Base-by-base conservation (phyloP, 352 stramenopile genomes). In the Blastocystis sp. region DNA sequence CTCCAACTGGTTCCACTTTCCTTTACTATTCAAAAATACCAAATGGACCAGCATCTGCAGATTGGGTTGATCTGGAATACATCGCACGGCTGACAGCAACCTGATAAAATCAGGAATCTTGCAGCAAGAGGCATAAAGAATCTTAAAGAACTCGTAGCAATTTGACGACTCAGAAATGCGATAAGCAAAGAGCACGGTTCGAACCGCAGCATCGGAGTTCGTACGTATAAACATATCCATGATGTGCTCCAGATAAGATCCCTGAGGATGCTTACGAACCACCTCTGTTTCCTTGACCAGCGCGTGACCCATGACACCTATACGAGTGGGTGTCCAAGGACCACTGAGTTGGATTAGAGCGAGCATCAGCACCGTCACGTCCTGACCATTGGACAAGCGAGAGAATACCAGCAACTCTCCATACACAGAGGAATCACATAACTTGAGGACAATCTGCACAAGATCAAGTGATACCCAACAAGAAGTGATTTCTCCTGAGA, bases 401-500 rank as follows among this genome's bases (percentile, higher is more conserved):
- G 37, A 26, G n/a, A 23, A n/a, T 34, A 23, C 15, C n/a, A 80
- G 45, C 20, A 23, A 18, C 34, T 26, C 13, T 18, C 45, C 34
- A 20, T 29, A 50, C 9, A 41, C 45, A 5, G 20, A 41, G 1
- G 26, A 23, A 1, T 39, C 13, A 6, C 45, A 37, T 29, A 80
- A 53, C 55, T 80, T 20, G 3, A 80, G 20, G 15, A 80, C 26
- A 3, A 80, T 20, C 15, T 64, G 70, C 18, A 80, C 26, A n/a
- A 80, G 45, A 41, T 80, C 70, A 18, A 80, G 70, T 41, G 70
- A 80, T 23, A 53, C 64, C 70, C 70, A 80, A 53, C 70, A 80
- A 11, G 70, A 80, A 45, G 26, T 34, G 5, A 64, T 26, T 53
- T 80, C 70, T 9, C 70, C 70, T 8, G 50, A 29, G 70, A 63